phyloP scores from a whole-genome alignment of 345 rosid species.

The Gossypium ekmanianum region DNA sequence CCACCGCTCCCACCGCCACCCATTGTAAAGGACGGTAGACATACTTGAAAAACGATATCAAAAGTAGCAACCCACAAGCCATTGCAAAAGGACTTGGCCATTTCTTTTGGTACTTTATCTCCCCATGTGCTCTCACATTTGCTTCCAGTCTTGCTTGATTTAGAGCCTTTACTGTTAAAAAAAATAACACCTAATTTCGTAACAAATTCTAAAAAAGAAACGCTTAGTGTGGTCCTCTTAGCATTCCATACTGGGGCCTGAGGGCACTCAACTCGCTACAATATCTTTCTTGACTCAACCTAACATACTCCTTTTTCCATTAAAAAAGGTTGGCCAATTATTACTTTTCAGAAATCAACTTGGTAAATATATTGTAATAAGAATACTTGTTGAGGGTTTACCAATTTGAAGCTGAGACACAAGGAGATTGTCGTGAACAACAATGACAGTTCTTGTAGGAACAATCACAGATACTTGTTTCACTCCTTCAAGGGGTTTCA shows the following conservation, averaged over 20 bases:
- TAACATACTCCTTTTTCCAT: no score
- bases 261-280: no score
- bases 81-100: constrained; percentile 86
- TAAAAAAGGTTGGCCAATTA: no score
- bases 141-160: constrained; percentile 87
- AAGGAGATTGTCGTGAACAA: constrained; percentile 66
- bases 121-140: constrained; percentile 60
- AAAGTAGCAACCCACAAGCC: constrained; percentile 53
- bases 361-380: no score
- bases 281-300: no score
- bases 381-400: constrained; percentile 17
- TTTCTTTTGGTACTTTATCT: constrained; percentile 43
- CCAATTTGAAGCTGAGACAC: constrained; percentile 75
- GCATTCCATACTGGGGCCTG: no score
- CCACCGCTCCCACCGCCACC: constrained; percentile 72
- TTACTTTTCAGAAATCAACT: no score
- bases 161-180: constrained; percentile 60
- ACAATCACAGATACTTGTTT: constrained; percentile 67
- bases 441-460: constrained; percentile 76
- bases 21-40: constrained; percentile 57
- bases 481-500: constrained; percentile 58
- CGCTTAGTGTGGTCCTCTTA: no score
- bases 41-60: constrained; percentile 54
- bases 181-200: background rate
- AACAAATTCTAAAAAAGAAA: background rate